A percentile compares a stretch with the other conserved stretches of the same genome.
These are phyloP conservation scores for Fonsecaea pedrosoi DNA, from an alignment of 2,329 filamentous ascomycete genomes.

Conservation along the genomic window DNA sequence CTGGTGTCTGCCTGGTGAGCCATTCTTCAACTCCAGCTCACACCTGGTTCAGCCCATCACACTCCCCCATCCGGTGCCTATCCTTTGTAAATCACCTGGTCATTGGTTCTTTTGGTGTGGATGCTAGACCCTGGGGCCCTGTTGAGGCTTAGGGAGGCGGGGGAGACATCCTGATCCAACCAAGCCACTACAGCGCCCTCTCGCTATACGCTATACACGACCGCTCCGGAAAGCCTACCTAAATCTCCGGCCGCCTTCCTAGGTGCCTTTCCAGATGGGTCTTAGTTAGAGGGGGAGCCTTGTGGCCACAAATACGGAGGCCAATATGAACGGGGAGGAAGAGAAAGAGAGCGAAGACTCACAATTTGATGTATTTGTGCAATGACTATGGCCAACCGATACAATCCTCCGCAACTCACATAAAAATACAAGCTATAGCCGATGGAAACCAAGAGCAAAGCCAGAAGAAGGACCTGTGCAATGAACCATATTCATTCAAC, in stretches of 20 bases:
- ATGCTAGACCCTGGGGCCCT: neutral
- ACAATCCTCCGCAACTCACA: neutral
- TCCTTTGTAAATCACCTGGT: neutral
- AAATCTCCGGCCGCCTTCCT: neutral
- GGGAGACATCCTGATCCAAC: neutral
- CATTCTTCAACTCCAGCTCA: neutral
- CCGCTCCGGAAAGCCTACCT: neutral
- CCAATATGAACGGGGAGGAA: neutral
- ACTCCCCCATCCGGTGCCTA: neutral
- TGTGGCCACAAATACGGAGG: neutral
- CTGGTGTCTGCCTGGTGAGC: slow-evolving; percentile 3
- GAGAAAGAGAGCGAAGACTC: neutral
- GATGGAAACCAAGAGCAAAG: neutral
- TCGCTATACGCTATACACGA: neutral
- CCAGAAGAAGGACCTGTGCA: neutral
- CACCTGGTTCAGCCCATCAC: neutral
- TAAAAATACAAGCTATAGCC: neutral
- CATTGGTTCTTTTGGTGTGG: neutral
- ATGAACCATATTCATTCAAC: slow-evolving; percentile 31
- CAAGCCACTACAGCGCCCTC: neutral
- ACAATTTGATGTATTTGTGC: neutral
- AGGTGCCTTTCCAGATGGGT: neutral
- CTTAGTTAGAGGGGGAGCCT: neutral
- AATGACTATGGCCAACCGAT: neutral
- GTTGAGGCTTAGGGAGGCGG: neutral